Evolutionary conservation across 2,329 filamentous ascomycete species (phyloP), one percentile per base, ranked within the genome.

Genomic region (Aotearoamyces nothofagi): DNA sequence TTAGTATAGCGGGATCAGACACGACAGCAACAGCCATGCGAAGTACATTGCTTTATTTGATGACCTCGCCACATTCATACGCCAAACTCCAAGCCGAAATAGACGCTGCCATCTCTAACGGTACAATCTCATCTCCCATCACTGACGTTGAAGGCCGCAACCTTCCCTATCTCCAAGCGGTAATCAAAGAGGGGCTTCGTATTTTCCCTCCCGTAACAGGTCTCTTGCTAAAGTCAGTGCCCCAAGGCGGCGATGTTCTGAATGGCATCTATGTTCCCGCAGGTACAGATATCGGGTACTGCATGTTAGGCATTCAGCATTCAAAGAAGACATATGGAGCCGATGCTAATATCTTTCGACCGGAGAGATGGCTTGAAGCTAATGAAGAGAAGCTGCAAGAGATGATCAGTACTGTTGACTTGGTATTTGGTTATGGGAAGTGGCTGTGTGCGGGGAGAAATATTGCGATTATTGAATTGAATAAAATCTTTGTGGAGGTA

Each of bases 21-120:
- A 70, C 65, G 1, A 68, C 66, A 0, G 64, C 69, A 0, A 66
- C 63, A 0, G 58, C 58, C 2, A 57, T 74, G 7, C 59, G 36
- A 22, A 30, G 30, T 9, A 39, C 31, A 5, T 17, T 40, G 3
- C 25, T 37, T 3, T 26, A 30, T 15, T 34, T 42, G n/a, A 31
- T 40, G 9, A 36, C 34, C 9, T 37, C 34, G 15, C 39, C 33
- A 4, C 28, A 12, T 16, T 26, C 38, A 4, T 34, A 32, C n/a
- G 13, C 11, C 9, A 27, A 20, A 14, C 33, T 42, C 3, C 30
- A 33, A 15, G 14, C 25, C 4, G 40, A 42, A 24, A 20, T 29
- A 13, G 27, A 29, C 9, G 27, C 12, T 9, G 27, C 27, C 13
- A 17, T 22, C 6, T 27, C 27, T 10, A 17, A 14, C n/a, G 11